Evolutionary conservation across 441 rosid genomes (phyloP).

Genomic region (Euphorbia schlechtendalii): DNA sequence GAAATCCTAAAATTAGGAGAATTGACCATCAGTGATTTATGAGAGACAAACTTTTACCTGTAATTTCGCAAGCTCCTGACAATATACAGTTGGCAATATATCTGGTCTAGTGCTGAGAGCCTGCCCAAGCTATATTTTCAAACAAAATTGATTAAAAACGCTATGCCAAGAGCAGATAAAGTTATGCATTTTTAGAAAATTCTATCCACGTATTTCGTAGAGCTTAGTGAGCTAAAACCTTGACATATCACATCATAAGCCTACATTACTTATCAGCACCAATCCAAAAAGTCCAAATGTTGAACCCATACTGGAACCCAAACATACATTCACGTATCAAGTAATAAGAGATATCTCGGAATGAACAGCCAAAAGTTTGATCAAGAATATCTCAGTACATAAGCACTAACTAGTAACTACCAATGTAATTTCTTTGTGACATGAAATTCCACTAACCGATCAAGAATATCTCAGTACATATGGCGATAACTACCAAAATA

Average conservation of each 20-base stretch:
- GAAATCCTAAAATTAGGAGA: background rate
- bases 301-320: background rate
- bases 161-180: conserved; percentile 4
- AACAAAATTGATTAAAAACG: conserved; percentile 12
- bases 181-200: background rate
- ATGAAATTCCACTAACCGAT: no score
- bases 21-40: conserved; percentile 3
- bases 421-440: no score
- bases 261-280: background rate
- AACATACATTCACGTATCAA: no score
- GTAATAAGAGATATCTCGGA: background rate
- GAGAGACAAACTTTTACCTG: conserved; percentile 44
- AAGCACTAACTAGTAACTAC: no score
- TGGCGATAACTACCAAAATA: background rate
- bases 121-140: conserved; percentile 84
- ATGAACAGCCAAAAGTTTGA: background rate
- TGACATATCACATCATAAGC: background rate
- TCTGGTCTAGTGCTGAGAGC: conserved; percentile 98
- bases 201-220: conserved; percentile 7
- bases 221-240: background rate
- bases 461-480: background rate
- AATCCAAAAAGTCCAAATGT: background rate
- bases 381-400: no score
- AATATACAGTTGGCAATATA: conserved; percentile 73
- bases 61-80: conserved; percentile 91